A percentile compares a stretch with the other conserved stretches of the same genome.
These are phyloP conservation scores for Sonneratia caseolaris DNA, from an alignment of 345 rosid species.

Conservation along the genomic window DNA sequence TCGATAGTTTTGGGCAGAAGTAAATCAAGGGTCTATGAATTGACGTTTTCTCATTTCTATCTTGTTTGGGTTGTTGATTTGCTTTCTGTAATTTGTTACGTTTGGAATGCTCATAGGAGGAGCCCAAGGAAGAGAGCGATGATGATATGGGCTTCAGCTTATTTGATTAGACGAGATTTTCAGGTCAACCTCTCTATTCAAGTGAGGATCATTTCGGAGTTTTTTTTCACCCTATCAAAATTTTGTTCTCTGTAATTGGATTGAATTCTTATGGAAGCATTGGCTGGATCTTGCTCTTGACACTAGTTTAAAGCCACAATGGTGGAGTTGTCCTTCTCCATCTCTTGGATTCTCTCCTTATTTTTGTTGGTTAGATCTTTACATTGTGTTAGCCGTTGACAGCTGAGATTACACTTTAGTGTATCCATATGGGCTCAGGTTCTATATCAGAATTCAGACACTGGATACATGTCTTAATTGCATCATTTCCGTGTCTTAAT, in stretches of 20 bases:
- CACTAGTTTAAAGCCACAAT: not conserved
- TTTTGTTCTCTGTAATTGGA: not conserved
- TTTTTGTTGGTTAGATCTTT: not conserved
- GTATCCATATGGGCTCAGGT: no score
- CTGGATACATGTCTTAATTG: no score
- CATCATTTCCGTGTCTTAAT: no score
- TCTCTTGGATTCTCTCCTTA: not conserved
- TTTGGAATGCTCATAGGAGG: slow-evolving; percentile 20
- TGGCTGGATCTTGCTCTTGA: not conserved
- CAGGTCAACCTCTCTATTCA: not conserved
- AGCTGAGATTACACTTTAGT: no score
- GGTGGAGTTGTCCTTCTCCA: not conserved
- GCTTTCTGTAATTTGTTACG: no score
- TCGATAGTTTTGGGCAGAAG: not conserved
- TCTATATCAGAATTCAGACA: no score
- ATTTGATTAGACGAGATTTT: slow-evolving; percentile 19
- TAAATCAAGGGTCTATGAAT: no score
- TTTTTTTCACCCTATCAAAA: not conserved
- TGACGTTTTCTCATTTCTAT: no score
- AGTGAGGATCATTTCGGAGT: slow-evolving; percentile 7
- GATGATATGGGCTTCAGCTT: slow-evolving; percentile 33
- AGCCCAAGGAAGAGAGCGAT: slow-evolving; percentile 35
- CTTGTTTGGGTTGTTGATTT: no score
- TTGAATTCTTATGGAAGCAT: not conserved
- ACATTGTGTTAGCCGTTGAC: not conserved